phyloP scores from a whole-genome alignment of 1,139 yeast species.

The Entelexis sorbosivorans region DNA sequence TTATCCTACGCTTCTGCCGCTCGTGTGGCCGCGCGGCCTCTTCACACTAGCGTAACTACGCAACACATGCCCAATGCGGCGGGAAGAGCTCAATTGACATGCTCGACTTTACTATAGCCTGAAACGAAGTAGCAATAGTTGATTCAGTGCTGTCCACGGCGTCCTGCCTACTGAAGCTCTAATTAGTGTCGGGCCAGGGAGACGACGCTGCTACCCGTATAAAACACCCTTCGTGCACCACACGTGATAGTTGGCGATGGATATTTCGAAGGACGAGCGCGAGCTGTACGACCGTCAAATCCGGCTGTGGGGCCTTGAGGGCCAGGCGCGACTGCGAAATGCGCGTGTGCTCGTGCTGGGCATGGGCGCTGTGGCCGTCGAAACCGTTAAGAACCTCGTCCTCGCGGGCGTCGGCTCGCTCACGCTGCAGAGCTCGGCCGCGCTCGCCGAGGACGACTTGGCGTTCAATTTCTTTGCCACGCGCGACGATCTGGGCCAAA shows the following conservation, averaged over 20 bases:
- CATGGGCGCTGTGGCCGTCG: slow-evolving; percentile 65
- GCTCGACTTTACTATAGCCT: no score
- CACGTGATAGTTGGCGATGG: slow-evolving; percentile 8
- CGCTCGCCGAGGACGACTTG: slow-evolving; percentile 51
- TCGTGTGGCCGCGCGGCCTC: no score
- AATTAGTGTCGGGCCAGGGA: no score
- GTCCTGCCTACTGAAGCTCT: no score
- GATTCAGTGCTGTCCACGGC: no score
- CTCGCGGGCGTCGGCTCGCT: slow-evolving; percentile 80
- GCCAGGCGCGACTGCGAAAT: slow-evolving; percentile 64
- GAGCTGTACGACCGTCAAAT: slow-evolving; percentile 79
- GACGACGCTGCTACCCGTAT: no score
- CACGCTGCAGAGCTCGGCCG: slow-evolving; percentile 53
- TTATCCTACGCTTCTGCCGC: no score
- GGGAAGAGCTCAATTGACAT: no score
- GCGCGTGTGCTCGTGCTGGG: slow-evolving; percentile 61
- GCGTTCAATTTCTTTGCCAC: slow-evolving; percentile 72
- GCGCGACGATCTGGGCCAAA: slow-evolving; percentile 34
- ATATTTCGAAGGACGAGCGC: slow-evolving; percentile 22
- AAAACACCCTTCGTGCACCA: no score
- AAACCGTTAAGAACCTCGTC: slow-evolving; percentile 71
- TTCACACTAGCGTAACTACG: no score
- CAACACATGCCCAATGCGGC: no score
- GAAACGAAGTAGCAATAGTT: no score
- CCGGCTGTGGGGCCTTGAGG: slow-evolving; percentile 91